Base-by-base conservation (phyloP, 768 basidiomycete species). In the Leccinum subgranulosum region DNA sequence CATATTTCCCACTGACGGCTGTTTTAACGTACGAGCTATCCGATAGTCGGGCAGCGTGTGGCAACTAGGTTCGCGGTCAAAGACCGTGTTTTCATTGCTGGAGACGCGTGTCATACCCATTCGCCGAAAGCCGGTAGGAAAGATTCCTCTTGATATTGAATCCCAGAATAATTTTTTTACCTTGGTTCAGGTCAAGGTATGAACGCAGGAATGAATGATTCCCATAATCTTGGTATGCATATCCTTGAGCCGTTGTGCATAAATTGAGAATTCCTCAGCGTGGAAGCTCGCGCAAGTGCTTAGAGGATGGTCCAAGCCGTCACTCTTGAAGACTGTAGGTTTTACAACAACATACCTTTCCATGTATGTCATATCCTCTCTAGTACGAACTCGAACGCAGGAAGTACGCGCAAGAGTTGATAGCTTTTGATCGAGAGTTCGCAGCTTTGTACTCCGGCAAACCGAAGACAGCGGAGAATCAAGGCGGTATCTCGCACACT, bases 151-250 rank as follows among this genome's bases (percentile, higher is more conserved):
- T 31, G 5, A 41, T 17, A 2, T 23, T 17, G 28, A 29, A 39
- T 28, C 39, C 21, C 14, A 15, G 3, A 25, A 47, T 28, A 19
- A 46, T 34, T 55, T 43, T 55, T 43, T 17, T 31, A 51, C 41
- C 17, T 0, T n/a, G 49, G 11, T 59, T 29, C 31, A 84, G 84
- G 87, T 14, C 88, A 90, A 67, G 88, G 86, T 11, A 85, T 88
- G 87, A 88, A 88, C 62, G 87, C 86, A 8, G 84, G 84, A 59
- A 88, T 89, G 84, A 84, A 83, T 50, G 88, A 90, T 65, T 79
- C 84, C 17, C 87, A 87, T 60, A 90, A 90, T 64, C 78, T 90
- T 23, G 80, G 84, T 81, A 58, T 45, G 71, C 57, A 6, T 41
- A 10, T 43, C 6, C 28, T 3, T 17, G 4, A 10, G 3, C 54